Percentiles rank a stretch among this genome's conserved stretches.
Evolutionary conservation across 257 asterid genomes (phyloP).

Genomic region (Datura wrightii): DNA sequence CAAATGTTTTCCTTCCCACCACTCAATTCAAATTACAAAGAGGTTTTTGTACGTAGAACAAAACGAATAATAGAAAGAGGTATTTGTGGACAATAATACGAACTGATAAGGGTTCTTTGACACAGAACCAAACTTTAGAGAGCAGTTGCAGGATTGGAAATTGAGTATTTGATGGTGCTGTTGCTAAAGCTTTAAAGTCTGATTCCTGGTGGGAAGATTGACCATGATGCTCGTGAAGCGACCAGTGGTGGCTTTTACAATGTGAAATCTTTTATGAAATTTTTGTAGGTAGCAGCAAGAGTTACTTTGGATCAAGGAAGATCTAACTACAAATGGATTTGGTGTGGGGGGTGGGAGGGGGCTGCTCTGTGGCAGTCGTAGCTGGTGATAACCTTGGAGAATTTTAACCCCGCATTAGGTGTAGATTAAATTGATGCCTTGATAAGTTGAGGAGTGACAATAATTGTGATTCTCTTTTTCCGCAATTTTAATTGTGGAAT

Average conservation of each 20-base stretch:
- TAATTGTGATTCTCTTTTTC: neutral
- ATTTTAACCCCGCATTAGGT: neutral
- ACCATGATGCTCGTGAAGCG: neutral
- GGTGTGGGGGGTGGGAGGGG: neutral
- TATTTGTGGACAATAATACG: neutral
- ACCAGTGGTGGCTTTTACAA: neutral
- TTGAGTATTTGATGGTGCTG: neutral
- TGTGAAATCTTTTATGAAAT: neutral
- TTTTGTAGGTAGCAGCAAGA: neutral
- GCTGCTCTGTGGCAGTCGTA: neutral
- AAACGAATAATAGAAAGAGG: neutral
- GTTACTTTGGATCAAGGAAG: neutral
- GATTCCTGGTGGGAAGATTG: neutral
- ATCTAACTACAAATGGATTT: neutral
- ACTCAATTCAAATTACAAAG: neutral
- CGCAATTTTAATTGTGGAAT: neutral
- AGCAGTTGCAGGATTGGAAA: neutral
- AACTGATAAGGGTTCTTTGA: neutral
- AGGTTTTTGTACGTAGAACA: neutral
- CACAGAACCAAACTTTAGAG: neutral
- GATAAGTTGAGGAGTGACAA: neutral
- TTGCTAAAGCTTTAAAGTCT: neutral
- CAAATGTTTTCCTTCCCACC: neutral
- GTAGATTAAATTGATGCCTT: neutral
- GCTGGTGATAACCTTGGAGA: slow-evolving; percentile 15